Evolutionary conservation across 169 alveolate genomes (phyloP).

Genomic region (Plasmodium knowlesi): DNA sequence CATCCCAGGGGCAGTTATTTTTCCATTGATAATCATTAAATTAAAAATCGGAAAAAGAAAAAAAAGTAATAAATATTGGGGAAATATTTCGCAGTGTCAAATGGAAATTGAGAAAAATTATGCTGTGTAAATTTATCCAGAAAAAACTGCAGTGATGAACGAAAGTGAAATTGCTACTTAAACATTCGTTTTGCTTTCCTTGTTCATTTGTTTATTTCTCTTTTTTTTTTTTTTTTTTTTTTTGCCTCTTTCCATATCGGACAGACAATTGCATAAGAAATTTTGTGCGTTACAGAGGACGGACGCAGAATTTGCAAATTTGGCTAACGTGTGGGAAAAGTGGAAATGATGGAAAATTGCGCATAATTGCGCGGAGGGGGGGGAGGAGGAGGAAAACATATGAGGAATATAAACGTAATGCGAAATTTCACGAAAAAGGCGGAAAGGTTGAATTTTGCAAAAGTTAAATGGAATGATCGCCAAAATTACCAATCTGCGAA

Average conservation of each 20-base stretch:
- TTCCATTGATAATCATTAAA: neutral
- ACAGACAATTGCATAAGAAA: neutral
- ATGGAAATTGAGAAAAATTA: neutral
- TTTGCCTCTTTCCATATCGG: neutral
- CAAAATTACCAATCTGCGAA: neutral
- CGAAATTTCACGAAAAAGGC: neutral
- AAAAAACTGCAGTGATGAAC: neutral
- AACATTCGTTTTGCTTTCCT: neutral
- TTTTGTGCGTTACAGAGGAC: neutral
- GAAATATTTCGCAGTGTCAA: neutral
- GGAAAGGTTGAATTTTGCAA: neutral
- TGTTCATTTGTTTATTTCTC: too few relatives aligned
- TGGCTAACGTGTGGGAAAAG: neutral
- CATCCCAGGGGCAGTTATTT: neutral
- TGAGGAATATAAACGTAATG: neutral
- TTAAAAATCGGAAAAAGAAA: neutral
- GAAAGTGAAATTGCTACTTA: neutral
- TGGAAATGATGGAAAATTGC: neutral
- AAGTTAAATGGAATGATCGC: neutral
- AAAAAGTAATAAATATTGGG: neutral
- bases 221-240: neutral
- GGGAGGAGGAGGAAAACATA: neutral
- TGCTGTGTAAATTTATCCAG: neutral
- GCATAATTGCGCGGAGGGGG: neutral
- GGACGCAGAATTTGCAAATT: neutral